Conservation (phyloP, 2,329 filamentous ascomycete genomes). For the Claviceps sp. region DNA sequence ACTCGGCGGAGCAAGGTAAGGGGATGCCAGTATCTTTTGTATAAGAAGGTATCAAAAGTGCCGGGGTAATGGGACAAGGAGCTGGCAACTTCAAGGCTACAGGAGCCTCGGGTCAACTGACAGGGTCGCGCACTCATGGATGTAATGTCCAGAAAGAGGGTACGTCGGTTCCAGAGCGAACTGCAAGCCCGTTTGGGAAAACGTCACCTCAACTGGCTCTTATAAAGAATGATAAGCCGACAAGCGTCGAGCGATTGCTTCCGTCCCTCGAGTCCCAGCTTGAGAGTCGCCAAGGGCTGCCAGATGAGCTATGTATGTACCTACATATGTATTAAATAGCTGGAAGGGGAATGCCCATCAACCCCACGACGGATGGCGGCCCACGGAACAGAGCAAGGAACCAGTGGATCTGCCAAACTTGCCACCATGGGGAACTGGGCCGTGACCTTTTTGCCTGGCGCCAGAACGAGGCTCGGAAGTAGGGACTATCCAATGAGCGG, state of each 20-base stretch:
- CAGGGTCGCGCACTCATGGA: constrained; percentile 17
- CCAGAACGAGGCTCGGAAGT: background rate
- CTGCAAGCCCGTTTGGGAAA: constrained; percentile 4
- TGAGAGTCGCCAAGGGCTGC: background rate
- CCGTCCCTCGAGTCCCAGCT: background rate
- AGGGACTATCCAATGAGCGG: background rate
- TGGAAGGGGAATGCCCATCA: background rate
- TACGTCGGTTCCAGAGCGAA: constrained; percentile 12
- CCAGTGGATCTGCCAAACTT: constrained; percentile 4
- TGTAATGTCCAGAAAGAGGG: constrained; percentile 25
- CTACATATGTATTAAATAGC: background rate
- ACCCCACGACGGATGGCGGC: constrained; percentile 5
- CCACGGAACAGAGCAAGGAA: constrained; percentile 6
- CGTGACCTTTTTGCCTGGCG: constrained; percentile 3
- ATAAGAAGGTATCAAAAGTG: constrained; percentile 12
- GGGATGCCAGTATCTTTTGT: constrained; percentile 14
- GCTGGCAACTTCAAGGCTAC: constrained; percentile 4
- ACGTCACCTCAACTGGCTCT: constrained; percentile 2
- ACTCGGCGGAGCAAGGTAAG: background rate
- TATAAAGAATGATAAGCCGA: background rate
- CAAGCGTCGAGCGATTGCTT: background rate
- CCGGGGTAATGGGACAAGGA: constrained; percentile 11
- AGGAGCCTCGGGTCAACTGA: constrained; percentile 15
- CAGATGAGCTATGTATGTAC: background rate
- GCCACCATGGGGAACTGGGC: constrained; percentile 1